These are phyloP conservation scores for Phytophthora pinifolia DNA, from an alignment of 352 stramenopile genomes.

Conservation along the genomic window DNA sequence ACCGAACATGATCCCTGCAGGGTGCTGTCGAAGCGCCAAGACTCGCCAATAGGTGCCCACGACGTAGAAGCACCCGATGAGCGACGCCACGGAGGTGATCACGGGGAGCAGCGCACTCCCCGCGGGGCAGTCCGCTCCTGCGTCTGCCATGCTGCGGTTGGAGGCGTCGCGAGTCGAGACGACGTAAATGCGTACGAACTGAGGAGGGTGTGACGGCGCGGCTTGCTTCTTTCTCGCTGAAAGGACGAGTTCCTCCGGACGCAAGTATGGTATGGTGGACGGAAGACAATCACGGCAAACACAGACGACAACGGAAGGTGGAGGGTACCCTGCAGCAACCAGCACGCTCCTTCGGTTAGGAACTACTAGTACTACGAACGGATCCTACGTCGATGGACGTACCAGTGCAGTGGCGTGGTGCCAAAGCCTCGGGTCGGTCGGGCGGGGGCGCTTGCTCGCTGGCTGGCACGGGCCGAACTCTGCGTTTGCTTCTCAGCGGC, in stretches of 20 bases:
- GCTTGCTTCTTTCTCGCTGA: too few relatives aligned
- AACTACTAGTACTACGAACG: too few relatives aligned
- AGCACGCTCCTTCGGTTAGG: neutral
- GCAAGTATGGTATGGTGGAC: too few relatives aligned
- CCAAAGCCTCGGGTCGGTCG: constrained; percentile 29
- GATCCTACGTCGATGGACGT: constrained; percentile 4
- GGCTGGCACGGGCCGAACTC: constrained; percentile 1
- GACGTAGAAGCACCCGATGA: constrained; percentile 80
- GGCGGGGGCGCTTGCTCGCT: constrained; percentile 3
- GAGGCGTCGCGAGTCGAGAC: too few relatives aligned
- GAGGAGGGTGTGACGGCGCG: too few relatives aligned
- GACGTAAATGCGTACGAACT: too few relatives aligned
- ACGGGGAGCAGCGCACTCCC: constrained; percentile 56
- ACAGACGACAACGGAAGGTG: too few relatives aligned
- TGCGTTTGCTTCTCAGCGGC: constrained; percentile 23
- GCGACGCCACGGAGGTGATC: constrained; percentile 62
- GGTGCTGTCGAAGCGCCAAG: constrained; percentile 68
- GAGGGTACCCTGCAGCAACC: neutral
- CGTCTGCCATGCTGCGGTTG: constrained; percentile 20
- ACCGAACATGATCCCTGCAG: constrained; percentile 85
- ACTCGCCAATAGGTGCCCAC: constrained; percentile 72
- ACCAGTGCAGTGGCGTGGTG: constrained; percentile 28
- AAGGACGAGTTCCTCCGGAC: too few relatives aligned
- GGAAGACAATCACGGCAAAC: too few relatives aligned
- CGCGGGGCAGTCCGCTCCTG: constrained; percentile 38